These are phyloP conservation scores for Pelargonium citronellum DNA, from an alignment of 441 rosid genomes.

Conservation along the genomic window DNA sequence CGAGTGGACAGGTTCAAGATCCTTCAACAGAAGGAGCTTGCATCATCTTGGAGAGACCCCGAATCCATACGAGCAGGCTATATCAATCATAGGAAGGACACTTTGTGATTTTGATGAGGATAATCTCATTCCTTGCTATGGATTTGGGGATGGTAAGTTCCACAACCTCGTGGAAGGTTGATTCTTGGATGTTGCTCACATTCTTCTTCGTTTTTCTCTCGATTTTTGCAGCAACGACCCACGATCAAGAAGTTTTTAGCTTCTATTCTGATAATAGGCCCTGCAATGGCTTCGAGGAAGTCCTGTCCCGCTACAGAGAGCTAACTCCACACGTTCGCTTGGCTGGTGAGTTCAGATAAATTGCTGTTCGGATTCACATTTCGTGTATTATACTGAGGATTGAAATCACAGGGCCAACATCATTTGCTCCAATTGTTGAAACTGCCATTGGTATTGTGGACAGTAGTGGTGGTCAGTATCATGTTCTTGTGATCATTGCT, in stretches of 20 bases:
- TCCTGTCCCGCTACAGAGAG: slow-evolving; percentile 24
- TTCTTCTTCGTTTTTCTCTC: too few species aligned
- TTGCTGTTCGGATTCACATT: not conserved
- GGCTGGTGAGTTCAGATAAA: slow-evolving; percentile 16
- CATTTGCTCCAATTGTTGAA: slow-evolving; percentile 25
- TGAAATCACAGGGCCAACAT: slow-evolving; percentile 24
- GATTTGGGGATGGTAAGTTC: slow-evolving; percentile 26
- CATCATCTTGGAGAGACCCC: slow-evolving; percentile 19
- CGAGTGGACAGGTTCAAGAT: slow-evolving; percentile 26
- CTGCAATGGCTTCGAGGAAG: slow-evolving; percentile 23
- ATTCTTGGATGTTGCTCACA: not conserved
- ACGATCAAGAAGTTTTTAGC: slow-evolving; percentile 25
- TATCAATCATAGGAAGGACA: slow-evolving; percentile 27
- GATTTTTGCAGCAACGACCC: slow-evolving; percentile 22
- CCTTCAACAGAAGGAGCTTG: slow-evolving; percentile 22
- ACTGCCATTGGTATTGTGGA: slow-evolving; percentile 23
- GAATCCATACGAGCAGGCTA: slow-evolving; percentile 27
- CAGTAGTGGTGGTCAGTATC: slow-evolving; percentile 23
- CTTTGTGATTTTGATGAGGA: slow-evolving; percentile 24
- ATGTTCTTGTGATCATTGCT: slow-evolving; percentile 25
- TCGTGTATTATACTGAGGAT: too few species aligned
- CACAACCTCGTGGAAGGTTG: too few species aligned
- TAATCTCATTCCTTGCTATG: slow-evolving; percentile 28
- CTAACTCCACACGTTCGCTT: slow-evolving; percentile 18
- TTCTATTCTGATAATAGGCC: slow-evolving; percentile 18